phyloP scores from a whole-genome alignment of 768 basidiomycete genomes.

The Suillus placidus region DNA sequence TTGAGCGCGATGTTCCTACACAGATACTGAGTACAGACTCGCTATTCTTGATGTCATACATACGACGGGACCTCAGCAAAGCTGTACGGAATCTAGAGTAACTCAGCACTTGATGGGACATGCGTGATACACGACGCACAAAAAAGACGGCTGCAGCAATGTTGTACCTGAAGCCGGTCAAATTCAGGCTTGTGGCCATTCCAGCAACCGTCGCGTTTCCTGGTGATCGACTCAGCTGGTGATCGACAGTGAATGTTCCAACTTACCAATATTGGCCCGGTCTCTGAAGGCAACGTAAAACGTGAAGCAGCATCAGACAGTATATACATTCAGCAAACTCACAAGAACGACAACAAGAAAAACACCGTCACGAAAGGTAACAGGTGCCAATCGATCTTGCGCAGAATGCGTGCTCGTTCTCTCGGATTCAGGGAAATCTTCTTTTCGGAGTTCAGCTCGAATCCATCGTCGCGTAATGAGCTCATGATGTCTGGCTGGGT shows the following conservation, averaged over 20 bases:
- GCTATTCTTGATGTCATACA: constrained; percentile 12
- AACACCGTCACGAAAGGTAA: constrained; percentile 47
- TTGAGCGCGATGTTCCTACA: constrained; percentile 41
- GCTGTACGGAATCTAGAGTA: constrained; percentile 37
- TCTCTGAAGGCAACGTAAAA: constrained; percentile 31
- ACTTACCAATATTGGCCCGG: constrained; percentile 47
- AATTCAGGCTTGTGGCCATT: constrained; percentile 40
- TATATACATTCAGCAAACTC: constrained; percentile 21
- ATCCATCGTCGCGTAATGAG: background rate
- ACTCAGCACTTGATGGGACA: constrained; percentile 4
- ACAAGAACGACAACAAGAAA: constrained; percentile 50
- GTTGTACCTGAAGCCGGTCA: constrained; percentile 39
- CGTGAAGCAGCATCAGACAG: background rate
- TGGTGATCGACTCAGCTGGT: constrained; percentile 10
- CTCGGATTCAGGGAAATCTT: constrained; percentile 7
- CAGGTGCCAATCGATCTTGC: constrained; percentile 48
- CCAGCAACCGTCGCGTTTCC: constrained; percentile 50
- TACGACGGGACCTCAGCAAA: constrained; percentile 43
- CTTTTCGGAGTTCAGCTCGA: background rate
- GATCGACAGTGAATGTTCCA: background rate
- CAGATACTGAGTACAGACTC: constrained; percentile 6
- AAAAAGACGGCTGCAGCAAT: constrained; percentile 44
- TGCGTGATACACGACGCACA: constrained; percentile 16
- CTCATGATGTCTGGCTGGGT: background rate
- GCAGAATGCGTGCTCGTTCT: constrained; percentile 34